Conservation (phyloP, 805 yeast genomes). For the Teunomyces lycoperdinae region DNA sequence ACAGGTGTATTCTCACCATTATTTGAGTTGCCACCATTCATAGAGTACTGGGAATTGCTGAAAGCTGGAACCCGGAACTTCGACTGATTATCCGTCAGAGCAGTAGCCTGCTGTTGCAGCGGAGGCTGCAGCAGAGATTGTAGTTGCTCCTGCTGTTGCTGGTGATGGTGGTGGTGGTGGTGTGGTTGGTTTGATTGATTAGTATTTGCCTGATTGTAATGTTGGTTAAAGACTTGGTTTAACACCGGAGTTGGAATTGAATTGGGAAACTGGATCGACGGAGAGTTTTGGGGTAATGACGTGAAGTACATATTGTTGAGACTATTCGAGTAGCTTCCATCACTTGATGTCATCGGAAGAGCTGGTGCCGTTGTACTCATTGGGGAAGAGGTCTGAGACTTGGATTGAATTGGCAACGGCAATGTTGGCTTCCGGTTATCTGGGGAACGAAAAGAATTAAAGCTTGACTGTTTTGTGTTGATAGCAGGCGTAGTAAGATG, state of each 20-base stretch:
- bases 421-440: conserved; percentile 31
- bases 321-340: conserved; percentile 6
- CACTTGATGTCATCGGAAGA: conserved; percentile 20
- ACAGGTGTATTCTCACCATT: conserved; percentile 67
- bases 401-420: conserved; percentile 33
- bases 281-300: conserved; percentile 25
- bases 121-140: neutral
- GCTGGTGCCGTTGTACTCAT: conserved; percentile 38
- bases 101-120: neutral
- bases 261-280: conserved; percentile 19
- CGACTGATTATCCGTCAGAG: neutral
- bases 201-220: conserved; percentile 1
- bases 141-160: neutral
- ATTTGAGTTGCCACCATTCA: conserved; percentile 8
- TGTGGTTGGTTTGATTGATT: neutral
- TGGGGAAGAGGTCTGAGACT: conserved; percentile 42
- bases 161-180: neutral
- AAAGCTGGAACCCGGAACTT: conserved; percentile 6
- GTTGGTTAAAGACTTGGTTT: conserved; percentile 30
- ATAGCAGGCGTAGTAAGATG: conserved; percentile 13
- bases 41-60: conserved; percentile 6
- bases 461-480: conserved; percentile 14
- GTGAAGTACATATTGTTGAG: conserved; percentile 16
- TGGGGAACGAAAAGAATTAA: conserved; percentile 25
- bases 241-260: conserved; percentile 31